Base-by-base conservation (phyloP, 2,329 filamentous ascomycete species). In the Incumbomyces delicatus region DNA sequence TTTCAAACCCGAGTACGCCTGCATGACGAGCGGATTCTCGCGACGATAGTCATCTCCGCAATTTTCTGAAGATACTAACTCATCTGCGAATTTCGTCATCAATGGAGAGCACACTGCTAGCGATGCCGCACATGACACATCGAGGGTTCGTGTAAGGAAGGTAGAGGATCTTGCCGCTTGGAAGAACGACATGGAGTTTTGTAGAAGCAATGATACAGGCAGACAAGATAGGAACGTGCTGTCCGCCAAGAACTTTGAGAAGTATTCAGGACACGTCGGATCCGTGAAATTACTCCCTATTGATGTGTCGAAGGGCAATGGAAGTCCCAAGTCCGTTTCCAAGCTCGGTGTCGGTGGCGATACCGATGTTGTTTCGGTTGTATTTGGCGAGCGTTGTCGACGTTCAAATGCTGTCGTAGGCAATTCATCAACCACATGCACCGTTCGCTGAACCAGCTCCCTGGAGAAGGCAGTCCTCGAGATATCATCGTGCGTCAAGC, bases 151-250 rank as follows among this genome's bases (percentile, higher is more conserved):
- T 1, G 87, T 86, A 50, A 90, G 84, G 56, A 76, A 74, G 41
- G 85, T 72, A 31, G 83, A 72, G 4, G 85, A 84, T 60, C 78
- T 82, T 51, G 83, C 75, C 14, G 82, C 81, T 47, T 87, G 71
- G 70, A 96, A 96, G 68, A 95, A 95, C 34, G 80, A 79, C 43
- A 75, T 77, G 8, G 90, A 95, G 52, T 85, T 87, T 80, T 94
- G 62, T 8, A 96, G 71, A 53, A 96, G 76, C 57, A 95, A 73
- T 1, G 89, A 95, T 48, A 95, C 72, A 0, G 90, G 87, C 55
- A 89, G 79, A 67, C 90, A 96, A 43, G 74, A 63, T 55, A 78
- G 75, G 57, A 92, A 87, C 2, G 77, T 80, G 5, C 73, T 61
- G 60, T 86, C 77, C 39, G 66, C 67, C 42, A 92, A 73, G 57